Base-by-base conservation (phyloP, 2,329 filamentous ascomycete species). In the Epichloe coenophiala region DNA sequence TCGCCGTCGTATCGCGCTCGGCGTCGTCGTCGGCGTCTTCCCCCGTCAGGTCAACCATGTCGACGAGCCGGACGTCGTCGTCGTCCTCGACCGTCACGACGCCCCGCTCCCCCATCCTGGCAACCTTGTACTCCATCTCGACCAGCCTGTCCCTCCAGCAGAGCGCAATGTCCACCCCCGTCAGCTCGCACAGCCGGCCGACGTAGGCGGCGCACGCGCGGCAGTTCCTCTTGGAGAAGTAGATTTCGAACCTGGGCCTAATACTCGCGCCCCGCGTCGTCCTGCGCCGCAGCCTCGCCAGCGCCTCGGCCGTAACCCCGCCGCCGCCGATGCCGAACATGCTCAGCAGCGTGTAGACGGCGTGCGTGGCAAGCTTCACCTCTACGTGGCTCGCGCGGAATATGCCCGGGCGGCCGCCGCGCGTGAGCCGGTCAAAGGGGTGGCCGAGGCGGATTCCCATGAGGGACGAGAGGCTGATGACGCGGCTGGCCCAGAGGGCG, bases 351-450 rank as follows among this genome's bases (percentile, higher is more conserved):
- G 60, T 48, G 7, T 60, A 61, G 0, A 69, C 46, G 0, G 62
- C 63, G 19, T 67, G 62, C 0, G 63, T 58, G 0, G 68, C 65
- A 0, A 72, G 61, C 50, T 71, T 71, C 15, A 67, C 65, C 51
- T 72, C 69, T 1, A 67, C 64, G 23, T 72, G 69, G 0, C 64
- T 60, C 0, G 63, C 65, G 1, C 59, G 57, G 41, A 65, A 66
- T 13, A 63, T 53, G 4, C 66, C 64, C 9, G 37, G 39, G 0
- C 43, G 43, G 1, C 36, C 45, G 8, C 41, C 36, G 31, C 9
- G 35, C 11, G 44, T 13, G 2, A 51, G 46, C 2, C 51, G 51
- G 37, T 69, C 68, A 17, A 59, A 69, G 0, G 60, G 58, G 0
- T 61, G 51, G 5, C 48, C 49, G 53, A 68, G 60, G 2, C 54